Evolutionary conservation across 1,284 basidiomycete genomes (phyloP).

Genomic region (Microbotryum scabiosae): DNA sequence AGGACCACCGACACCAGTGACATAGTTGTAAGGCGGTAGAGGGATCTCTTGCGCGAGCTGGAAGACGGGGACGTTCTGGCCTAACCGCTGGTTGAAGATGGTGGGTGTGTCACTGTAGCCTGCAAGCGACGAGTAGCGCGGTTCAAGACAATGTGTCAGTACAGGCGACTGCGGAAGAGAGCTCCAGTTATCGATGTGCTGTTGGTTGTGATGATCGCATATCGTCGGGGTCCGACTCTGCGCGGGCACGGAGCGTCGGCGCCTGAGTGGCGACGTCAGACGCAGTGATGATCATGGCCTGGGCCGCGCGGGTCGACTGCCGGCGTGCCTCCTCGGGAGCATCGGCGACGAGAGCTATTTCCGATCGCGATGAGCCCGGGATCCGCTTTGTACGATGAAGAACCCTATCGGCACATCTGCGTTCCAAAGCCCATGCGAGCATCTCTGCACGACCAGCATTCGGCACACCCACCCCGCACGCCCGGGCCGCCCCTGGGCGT

Average conservation of each 20-base stretch:
- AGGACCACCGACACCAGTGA: conserved; percentile 35
- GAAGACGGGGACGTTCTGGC: conserved; percentile 34
- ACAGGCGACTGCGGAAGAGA: neutral
- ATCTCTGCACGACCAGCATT: no score
- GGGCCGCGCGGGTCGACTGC: neutral
- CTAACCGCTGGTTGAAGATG: conserved; percentile 32
- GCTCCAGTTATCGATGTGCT: neutral
- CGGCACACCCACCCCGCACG: no score
- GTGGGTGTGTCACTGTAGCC: conserved; percentile 32
- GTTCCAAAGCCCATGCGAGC: no score
- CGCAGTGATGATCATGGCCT: neutral
- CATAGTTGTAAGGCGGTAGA: conserved; percentile 33
- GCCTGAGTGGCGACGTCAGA: neutral
- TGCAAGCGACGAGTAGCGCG: neutral
- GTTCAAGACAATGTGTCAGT: neutral
- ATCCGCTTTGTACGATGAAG: no score
- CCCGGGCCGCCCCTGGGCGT: no score
- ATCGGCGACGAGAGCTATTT: neutral
- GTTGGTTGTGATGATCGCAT: neutral
- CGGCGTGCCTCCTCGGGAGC: neutral
- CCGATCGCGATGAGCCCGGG: no score
- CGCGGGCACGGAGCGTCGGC: neutral
- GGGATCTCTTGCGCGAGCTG: conserved; percentile 37
- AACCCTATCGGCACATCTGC: no score
- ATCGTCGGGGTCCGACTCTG: neutral